Percentiles rank a stretch among this genome's conserved stretches.
Evolutionary conservation across 331 rosid genomes (phyloP).

Genomic region (Rhamnella rubrinervis): DNA sequence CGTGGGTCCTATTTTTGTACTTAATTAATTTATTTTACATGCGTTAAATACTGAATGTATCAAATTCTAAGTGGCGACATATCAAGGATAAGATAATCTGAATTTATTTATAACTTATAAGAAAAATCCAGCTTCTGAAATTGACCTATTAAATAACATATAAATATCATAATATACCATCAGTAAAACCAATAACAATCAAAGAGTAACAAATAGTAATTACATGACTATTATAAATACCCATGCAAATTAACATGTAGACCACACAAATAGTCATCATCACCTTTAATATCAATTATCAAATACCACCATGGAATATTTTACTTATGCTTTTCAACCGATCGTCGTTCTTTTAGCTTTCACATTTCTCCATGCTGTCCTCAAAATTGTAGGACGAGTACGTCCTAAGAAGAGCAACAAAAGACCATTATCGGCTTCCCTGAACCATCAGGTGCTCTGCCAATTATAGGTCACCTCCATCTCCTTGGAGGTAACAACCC

Average conservation of each 20-base stretch:
- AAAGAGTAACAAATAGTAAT: constrained; percentile 2
- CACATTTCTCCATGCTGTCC: background rate
- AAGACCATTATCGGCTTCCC: constrained; percentile 17
- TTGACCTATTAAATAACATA: too few relatives aligned
- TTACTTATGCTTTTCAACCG: constrained; percentile 8
- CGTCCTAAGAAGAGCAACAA: background rate
- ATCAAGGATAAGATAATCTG: too few relatives aligned
- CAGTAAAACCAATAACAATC: too few relatives aligned
- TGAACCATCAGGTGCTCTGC: constrained; percentile 42
- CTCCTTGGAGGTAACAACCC: constrained; percentile 40
- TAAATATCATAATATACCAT: too few relatives aligned
- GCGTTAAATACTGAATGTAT: too few relatives aligned
- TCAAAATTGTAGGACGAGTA: background rate
- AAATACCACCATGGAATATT: constrained; percentile 29
- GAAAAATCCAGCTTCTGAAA: too few relatives aligned
- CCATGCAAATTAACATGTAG: background rate
- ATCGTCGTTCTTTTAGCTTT: constrained; percentile 20
- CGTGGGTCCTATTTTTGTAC: too few relatives aligned
- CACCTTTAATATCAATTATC: background rate
- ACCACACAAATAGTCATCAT: background rate
- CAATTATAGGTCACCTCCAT: constrained; percentile 65
- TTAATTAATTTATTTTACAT: too few relatives aligned
- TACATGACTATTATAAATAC: background rate
- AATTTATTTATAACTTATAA: too few relatives aligned
- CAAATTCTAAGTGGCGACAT: too few relatives aligned